Conservation (phyloP, 352 stramenopile species). For the Phytophthora uliginosa region DNA sequence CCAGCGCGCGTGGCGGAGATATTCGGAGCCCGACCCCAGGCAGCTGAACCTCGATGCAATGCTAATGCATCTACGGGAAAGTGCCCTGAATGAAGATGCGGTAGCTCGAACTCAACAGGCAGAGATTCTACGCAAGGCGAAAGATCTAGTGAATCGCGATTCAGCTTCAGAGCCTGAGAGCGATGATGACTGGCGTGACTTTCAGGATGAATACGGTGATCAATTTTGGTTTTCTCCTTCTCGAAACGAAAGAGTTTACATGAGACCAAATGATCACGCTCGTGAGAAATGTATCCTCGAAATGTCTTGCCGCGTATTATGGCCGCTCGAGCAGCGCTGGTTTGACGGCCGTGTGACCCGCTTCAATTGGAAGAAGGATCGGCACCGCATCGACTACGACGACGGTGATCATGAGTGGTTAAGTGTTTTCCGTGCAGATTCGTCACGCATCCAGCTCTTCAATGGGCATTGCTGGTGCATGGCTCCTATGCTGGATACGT, state of each 20-base stretch:
- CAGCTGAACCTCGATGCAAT: constrained; percentile 62
- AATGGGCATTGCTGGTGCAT: constrained; percentile 84
- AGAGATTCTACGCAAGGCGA: constrained; percentile 59
- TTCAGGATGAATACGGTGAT: constrained; percentile 67
- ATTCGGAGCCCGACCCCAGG: constrained; percentile 51
- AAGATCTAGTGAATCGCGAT: constrained; percentile 61
- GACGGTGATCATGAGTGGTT: constrained; percentile 87
- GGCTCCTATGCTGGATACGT: constrained; percentile 68
- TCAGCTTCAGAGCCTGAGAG: constrained; percentile 81
- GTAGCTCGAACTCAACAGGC: constrained; percentile 53
- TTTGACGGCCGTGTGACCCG: constrained; percentile 63
- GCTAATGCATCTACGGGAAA: constrained; percentile 56
- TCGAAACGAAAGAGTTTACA: constrained; percentile 60
- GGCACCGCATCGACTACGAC: constrained; percentile 79
- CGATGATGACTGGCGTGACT: constrained; percentile 85
- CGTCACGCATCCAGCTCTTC: constrained; percentile 67
- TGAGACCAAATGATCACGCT: constrained; percentile 76
- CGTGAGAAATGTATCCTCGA: constrained; percentile 66
- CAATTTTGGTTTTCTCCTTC: constrained; percentile 89
- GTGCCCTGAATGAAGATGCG: constrained; percentile 58
- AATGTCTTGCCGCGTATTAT: constrained; percentile 72
- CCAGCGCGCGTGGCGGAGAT: constrained; percentile 60
- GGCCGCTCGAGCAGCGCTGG: constrained; percentile 84
- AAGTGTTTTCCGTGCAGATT: constrained; percentile 46
- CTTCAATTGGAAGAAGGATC: constrained; percentile 73